Conservation (phyloP, 192 early-diverging fungal species). For the Glomus cerebriforme region DNA sequence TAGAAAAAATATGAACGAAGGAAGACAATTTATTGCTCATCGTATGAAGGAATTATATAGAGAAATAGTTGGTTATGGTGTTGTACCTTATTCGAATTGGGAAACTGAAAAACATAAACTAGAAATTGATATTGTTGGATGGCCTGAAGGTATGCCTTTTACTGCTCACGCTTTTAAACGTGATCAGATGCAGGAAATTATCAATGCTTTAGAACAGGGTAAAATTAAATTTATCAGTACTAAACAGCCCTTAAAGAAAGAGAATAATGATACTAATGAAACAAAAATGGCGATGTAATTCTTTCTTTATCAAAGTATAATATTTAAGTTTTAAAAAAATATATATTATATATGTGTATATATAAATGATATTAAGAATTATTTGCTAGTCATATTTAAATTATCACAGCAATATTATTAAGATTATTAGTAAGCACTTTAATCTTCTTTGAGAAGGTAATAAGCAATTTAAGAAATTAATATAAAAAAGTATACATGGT, state of each 20-base stretch:
- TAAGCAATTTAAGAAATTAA: too few relatives aligned
- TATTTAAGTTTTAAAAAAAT: too few relatives aligned
- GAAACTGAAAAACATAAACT: neutral
- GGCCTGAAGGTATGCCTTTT: neutral
- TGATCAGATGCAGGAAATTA: neutral
- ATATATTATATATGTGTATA: too few relatives aligned
- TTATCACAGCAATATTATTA: too few relatives aligned
- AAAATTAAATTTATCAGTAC: neutral
- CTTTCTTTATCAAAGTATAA: too few relatives aligned
- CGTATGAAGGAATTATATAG: neutral
- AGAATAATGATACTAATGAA: neutral
- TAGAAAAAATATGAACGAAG: neutral
- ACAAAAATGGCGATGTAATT: too few relatives aligned
- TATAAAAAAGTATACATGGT: too few relatives aligned
- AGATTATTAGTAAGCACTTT: too few relatives aligned
- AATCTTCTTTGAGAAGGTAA: too few relatives aligned
- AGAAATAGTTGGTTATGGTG: neutral
- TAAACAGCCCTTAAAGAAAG: neutral
- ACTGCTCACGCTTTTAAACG: neutral
- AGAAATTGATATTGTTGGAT: neutral
- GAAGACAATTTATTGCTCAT: neutral
- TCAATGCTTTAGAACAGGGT: neutral
- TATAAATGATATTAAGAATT: too few relatives aligned
- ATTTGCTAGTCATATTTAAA: too few relatives aligned
- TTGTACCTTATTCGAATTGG: neutral